Conservation (phyloP, 306 rosid genomes). For the Trifolium dubium region DNA sequence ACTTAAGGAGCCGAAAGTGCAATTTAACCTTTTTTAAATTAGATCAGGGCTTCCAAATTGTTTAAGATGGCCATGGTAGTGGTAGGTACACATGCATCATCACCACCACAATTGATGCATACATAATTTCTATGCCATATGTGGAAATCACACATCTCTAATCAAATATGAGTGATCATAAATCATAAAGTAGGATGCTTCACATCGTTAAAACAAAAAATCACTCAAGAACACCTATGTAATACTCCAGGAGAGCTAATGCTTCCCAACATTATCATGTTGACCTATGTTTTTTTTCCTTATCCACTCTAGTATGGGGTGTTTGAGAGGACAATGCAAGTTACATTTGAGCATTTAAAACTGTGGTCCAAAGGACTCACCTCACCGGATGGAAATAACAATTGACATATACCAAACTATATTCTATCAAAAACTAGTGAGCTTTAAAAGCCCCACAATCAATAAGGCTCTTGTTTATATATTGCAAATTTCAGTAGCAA, state of each 20-base stretch:
- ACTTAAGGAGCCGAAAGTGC: no score
- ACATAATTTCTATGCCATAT: slow-evolving; percentile 8
- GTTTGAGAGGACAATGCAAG: slow-evolving; percentile 1
- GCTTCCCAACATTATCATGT: slow-evolving; percentile 14
- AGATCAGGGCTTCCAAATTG: no score
- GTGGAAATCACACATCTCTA: slow-evolving; percentile 9
- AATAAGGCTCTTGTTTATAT: neutral
- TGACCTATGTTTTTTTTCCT: neutral
- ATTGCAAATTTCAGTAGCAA: slow-evolving; percentile 11
- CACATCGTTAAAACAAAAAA: slow-evolving; percentile 24
- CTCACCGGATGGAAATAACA: neutral
- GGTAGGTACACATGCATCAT: neutral
- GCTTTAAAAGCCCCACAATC: slow-evolving; percentile 11
- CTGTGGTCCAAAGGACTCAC: neutral
- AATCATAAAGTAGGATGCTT: slow-evolving; percentile 16
- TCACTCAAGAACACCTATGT: neutral
- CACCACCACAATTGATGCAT: slow-evolving; percentile 2
- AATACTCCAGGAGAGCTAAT: slow-evolving; percentile 9
- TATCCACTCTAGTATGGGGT: neutral
- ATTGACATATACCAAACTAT: neutral
- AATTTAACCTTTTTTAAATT: no score
- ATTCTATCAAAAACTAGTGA: neutral
- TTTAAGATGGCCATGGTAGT: no score
- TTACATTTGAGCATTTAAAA: slow-evolving; percentile 24
- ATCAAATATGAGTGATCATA: slow-evolving; percentile 7